Evolutionary conservation across 2,329 filamentous ascomycete species (phyloP).

Genomic region (Pseudogymnoascus sp.): DNA sequence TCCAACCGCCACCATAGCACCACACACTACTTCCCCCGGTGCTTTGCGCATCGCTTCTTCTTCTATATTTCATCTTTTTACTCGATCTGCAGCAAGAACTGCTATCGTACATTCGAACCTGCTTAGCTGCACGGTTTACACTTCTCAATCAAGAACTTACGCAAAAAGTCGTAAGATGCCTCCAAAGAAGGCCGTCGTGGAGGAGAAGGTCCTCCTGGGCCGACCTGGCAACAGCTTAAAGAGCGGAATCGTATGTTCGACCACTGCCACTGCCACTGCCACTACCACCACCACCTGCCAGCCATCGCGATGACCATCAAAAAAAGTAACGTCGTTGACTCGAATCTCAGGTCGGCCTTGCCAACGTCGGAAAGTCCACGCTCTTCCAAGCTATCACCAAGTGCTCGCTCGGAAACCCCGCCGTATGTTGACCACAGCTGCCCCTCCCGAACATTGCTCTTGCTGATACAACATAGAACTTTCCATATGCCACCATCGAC

Average conservation of each 20-base stretch:
- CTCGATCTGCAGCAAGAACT: constrained; percentile 40
- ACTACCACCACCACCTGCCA: background rate
- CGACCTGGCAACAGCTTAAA: constrained; percentile 96
- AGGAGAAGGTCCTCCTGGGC: constrained; percentile 95
- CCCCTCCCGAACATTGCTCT: constrained; percentile 4
- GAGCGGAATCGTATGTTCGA: constrained; percentile 83
- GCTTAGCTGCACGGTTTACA: constrained; percentile 31
- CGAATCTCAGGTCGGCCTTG: constrained; percentile 72
- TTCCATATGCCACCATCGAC: constrained; percentile 97
- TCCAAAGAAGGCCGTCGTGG: constrained; percentile 84
- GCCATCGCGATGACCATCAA: constrained; percentile 16
- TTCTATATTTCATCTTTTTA: constrained; percentile 44
- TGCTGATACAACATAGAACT: constrained; percentile 59
- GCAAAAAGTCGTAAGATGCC: constrained; percentile 69
- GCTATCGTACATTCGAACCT: constrained; percentile 29
- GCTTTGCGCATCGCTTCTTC: constrained; percentile 35
- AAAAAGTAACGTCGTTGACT: constrained; percentile 13
- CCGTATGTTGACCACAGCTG: constrained; percentile 48
- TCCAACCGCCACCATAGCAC: constrained; percentile 14
- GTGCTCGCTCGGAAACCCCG: constrained; percentile 92
- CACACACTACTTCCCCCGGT: constrained; percentile 19
- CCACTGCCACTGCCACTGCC: constrained; percentile 5
- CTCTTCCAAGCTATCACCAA: constrained; percentile 99
- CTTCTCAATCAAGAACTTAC: constrained; percentile 45
- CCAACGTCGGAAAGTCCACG: constrained; percentile 98